A percentile compares a stretch with the other conserved stretches of the same genome.
phyloP scores from a whole-genome alignment of 495 filamentous ascomycete genomes.

The Emericellopsis terricola region DNA sequence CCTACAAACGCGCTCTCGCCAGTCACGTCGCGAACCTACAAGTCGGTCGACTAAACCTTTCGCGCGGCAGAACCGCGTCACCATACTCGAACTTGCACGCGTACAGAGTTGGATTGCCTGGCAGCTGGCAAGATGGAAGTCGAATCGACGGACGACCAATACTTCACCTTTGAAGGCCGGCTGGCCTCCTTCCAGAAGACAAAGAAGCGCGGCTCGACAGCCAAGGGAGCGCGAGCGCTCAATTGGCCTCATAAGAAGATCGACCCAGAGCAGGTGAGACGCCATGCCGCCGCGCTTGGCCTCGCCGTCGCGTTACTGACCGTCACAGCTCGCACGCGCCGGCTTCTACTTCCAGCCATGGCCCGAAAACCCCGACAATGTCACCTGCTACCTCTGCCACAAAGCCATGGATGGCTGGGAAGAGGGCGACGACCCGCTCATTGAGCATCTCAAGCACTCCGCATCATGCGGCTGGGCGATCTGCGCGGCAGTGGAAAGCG shows the following conservation, averaged over 20 bases:
- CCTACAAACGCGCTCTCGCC: no score
- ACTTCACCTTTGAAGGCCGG: conserved; percentile 48
- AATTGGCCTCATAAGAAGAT: conserved; percentile 62
- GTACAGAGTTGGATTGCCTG: no score
- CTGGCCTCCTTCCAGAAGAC: conserved; percentile 54
- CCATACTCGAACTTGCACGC: no score
- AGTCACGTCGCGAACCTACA: no score
- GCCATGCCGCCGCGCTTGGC: conserved; percentile 3
- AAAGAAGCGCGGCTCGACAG: conserved; percentile 9
- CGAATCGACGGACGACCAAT: conserved; percentile 10
- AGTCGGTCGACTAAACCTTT: no score
- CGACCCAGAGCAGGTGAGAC: conserved; percentile 43
- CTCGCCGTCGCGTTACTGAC: no score
- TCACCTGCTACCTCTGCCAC: conserved; percentile 69
- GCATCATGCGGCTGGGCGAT: conserved; percentile 78
- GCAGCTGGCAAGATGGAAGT: no score
- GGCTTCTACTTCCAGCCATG: conserved; percentile 80
- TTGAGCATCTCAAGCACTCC: conserved; percentile 72
- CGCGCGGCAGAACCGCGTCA: no score
- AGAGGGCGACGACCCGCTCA: conserved; percentile 55
- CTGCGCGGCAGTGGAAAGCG: conserved; percentile 48
- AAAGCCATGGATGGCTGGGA: conserved; percentile 81
- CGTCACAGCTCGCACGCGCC: conserved; percentile 76
- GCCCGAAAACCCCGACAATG: conserved; percentile 62
- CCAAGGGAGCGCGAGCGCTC: conserved; percentile 49